phyloP scores from a whole-genome alignment of 2,329 filamentous ascomycete genomes.

The Ophiostoma quercus region DNA sequence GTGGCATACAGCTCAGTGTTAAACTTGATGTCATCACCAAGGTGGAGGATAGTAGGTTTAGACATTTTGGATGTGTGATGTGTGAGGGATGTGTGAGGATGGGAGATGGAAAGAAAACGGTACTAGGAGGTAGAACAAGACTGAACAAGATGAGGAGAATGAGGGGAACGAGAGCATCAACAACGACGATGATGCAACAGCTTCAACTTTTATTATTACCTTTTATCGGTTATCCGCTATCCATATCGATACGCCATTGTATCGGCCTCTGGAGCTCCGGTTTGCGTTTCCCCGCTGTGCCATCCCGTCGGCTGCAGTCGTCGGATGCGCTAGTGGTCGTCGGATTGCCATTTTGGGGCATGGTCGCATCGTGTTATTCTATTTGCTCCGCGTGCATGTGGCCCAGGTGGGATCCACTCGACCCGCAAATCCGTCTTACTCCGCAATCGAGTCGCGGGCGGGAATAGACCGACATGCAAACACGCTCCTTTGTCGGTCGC shows the following conservation, averaged over 20 bases:
- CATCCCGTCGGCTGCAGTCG: neutral
- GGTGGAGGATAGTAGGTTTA: conserved; percentile 55
- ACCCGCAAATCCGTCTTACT: neutral
- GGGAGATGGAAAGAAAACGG: neutral
- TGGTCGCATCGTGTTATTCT: neutral
- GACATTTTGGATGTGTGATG: conserved; percentile 5
- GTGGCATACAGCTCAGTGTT: conserved; percentile 44
- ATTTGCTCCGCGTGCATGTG: conserved; percentile 12
- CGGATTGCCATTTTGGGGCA: neutral
- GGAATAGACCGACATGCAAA: neutral
- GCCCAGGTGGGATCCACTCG: neutral
- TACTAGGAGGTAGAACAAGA: neutral
- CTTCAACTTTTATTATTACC: conserved; percentile 6
- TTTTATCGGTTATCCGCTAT: neutral
- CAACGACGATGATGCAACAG: neutral
- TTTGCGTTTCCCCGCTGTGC: conserved; percentile 8
- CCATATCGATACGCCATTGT: neutral
- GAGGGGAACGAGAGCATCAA: neutral
- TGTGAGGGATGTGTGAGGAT: neutral
- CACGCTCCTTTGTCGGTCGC: neutral
- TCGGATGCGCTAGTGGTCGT: conserved; percentile 18
- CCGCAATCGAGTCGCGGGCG: neutral
- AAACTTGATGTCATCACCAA: conserved; percentile 60
- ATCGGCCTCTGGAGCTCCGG: conserved; percentile 10
- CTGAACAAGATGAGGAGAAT: neutral